A percentile compares a stretch with the other conserved stretches of the same genome.
Evolutionary conservation across 1,284 basidiomycete species (phyloP).

Genomic region (Ganoderma lucidum): DNA sequence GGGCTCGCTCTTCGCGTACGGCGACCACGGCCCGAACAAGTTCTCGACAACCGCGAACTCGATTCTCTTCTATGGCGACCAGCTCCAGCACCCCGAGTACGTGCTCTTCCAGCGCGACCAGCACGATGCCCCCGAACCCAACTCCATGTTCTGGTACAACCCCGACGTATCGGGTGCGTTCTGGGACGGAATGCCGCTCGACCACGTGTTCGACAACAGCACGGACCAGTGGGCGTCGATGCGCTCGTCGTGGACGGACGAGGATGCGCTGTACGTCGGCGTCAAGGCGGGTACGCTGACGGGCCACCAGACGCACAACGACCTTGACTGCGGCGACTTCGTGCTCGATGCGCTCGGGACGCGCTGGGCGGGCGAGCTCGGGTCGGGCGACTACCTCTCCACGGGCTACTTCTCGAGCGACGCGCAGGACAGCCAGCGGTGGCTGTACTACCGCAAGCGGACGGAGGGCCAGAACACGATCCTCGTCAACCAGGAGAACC

Average conservation of each 20-base stretch:
- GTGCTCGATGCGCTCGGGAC: slow-evolving; percentile 96
- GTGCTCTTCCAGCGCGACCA: slow-evolving; percentile 95
- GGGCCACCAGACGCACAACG: slow-evolving; percentile 92
- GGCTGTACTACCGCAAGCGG: slow-evolving; percentile 95
- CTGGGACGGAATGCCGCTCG: slow-evolving; percentile 89
- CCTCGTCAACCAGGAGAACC: slow-evolving; percentile 81
- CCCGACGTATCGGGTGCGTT: slow-evolving; percentile 85
- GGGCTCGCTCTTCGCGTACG: slow-evolving; percentile 91
- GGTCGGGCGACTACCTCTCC: slow-evolving; percentile 86
- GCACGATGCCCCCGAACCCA: slow-evolving; percentile 87
- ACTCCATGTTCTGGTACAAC: slow-evolving; percentile 98
- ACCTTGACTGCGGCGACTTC: slow-evolving; percentile 94
- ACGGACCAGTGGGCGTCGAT: slow-evolving; percentile 90
- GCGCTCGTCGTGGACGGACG: slow-evolving; percentile 93
- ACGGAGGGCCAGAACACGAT: slow-evolving; percentile 98
- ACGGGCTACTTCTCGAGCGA: slow-evolving; percentile 78
- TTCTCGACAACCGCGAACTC: slow-evolving; percentile 84
- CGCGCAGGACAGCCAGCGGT: slow-evolving; percentile 72
- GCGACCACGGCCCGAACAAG: slow-evolving; percentile 97
- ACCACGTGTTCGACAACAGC: slow-evolving; percentile 80
- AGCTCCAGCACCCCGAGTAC: slow-evolving; percentile 77
- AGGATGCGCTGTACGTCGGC: slow-evolving; percentile 83
- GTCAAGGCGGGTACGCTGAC: slow-evolving; percentile 86
- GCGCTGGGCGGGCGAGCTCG: slow-evolving; percentile 96
- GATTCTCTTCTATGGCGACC: slow-evolving; percentile 75